phyloP scores from a whole-genome alignment of 805 yeast species.

The Metschnikowia arizonensis region DNA sequence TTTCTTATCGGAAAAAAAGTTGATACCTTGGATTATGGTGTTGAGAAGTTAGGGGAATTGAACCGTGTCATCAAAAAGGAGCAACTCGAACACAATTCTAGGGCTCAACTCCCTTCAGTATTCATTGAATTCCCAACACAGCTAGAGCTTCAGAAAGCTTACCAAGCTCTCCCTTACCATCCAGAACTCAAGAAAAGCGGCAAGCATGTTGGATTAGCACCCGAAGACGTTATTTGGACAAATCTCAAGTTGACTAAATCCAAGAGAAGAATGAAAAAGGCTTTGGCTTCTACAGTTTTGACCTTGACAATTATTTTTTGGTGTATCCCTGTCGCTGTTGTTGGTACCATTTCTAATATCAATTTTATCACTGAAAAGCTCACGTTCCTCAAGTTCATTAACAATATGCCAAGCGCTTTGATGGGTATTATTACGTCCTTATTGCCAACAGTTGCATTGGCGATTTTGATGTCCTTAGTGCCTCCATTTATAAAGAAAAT shows the following conservation, averaged over 20 bases:
- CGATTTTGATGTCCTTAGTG: conserved; percentile 78
- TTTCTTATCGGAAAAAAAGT: conserved; percentile 79
- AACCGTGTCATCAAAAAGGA: conserved; percentile 58
- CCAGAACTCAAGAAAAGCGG: conserved; percentile 44
- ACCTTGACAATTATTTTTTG: conserved; percentile 76
- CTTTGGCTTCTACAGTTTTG: conserved; percentile 59
- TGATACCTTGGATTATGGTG: conserved; percentile 71
- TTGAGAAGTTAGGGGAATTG: conserved; percentile 61
- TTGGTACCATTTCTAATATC: conserved; percentile 88
- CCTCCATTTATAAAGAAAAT: conserved; percentile 77
- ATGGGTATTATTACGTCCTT: conserved; percentile 85
- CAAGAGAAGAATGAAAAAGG: conserved; percentile 53
- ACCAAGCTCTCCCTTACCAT: conserved; percentile 69
- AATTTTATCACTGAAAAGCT: conserved; percentile 66
- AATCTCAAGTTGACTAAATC: conserved; percentile 58
- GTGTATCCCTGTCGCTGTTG: conserved; percentile 97
- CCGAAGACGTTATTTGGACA: conserved; percentile 83
- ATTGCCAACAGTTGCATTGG: conserved; percentile 76
- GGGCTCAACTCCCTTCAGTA: conserved; percentile 59
- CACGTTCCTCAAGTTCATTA: conserved; percentile 70
- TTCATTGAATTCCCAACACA: conserved; percentile 81
- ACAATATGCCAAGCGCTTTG: conserved; percentile 63
- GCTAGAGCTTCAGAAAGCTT: conserved; percentile 83
- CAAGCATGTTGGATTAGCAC: conserved; percentile 60
- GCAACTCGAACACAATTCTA: conserved; percentile 52